phyloP scores from a whole-genome alignment of 441 rosid species.

The Gossypium lobatum region DNA sequence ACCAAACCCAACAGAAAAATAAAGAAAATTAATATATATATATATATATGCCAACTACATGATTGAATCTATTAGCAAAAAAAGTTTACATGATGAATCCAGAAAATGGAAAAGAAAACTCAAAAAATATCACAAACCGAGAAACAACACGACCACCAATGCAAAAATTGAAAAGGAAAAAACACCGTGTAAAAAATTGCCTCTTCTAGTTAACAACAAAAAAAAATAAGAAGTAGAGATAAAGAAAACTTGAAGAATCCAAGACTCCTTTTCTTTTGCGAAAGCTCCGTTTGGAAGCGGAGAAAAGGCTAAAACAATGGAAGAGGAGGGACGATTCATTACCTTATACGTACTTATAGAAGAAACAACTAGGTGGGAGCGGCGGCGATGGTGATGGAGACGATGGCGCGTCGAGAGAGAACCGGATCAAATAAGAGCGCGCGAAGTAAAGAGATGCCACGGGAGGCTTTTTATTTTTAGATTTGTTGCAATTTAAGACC shows the following conservation, averaged over 20 bases:
- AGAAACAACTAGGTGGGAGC: slow-evolving; percentile 9
- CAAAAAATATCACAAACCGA: neutral
- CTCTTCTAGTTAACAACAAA: neutral
- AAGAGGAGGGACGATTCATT: neutral
- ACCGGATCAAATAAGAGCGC: slow-evolving; percentile 10
- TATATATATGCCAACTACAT: neutral
- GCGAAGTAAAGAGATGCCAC: neutral
- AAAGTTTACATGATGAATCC: too few relatives aligned
- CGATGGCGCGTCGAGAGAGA: neutral
- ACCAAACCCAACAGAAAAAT: neutral
- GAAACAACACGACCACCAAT: neutral
- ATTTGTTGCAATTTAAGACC: neutral
- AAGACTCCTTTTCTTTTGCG: neutral
- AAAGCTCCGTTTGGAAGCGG: neutral
- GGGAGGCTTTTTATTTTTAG: neutral
- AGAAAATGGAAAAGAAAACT: neutral
- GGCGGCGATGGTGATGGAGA: neutral
- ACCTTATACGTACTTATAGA: slow-evolving; percentile 14
- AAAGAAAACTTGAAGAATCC: neutral
- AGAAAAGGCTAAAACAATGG: neutral
- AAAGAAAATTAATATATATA: neutral
- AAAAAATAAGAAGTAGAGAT: neutral
- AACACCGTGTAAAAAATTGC: neutral
- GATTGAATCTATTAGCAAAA: neutral
- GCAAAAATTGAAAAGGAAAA: neutral